phyloP scores from a whole-genome alignment of 2,329 filamentous ascomycete species.

The Fusarium tuaranense region DNA sequence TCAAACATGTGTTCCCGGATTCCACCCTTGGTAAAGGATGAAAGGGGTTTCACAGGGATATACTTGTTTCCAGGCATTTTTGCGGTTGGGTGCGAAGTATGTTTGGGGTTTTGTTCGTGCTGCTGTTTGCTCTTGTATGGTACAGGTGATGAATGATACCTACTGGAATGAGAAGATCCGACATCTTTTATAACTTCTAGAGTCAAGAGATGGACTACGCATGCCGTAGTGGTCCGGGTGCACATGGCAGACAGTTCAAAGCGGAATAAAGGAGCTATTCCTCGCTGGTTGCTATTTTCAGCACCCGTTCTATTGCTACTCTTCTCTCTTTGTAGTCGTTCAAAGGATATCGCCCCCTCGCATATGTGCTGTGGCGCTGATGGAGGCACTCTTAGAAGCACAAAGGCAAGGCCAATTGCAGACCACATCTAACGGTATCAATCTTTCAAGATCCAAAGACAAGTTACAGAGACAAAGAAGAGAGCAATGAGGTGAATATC shows the following conservation, averaged over 20 bases:
- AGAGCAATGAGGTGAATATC: background rate
- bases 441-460: background rate
- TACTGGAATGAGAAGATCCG: background rate
- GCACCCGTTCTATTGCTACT: background rate
- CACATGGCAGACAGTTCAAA: background rate
- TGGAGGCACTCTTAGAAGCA: background rate
- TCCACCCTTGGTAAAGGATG: background rate
- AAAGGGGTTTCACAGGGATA: background rate
- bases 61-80: background rate
- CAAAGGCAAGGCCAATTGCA: background rate
- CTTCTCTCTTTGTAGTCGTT: background rate
- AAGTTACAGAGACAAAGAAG: background rate
- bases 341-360: background rate
- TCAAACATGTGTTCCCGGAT: background rate
- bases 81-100: background rate
- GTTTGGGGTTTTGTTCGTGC: background rate
- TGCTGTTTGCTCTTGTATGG: background rate
- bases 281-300: background rate
- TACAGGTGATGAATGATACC: too few relatives aligned
- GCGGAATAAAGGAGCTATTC: background rate
- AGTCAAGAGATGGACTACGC: too few relatives aligned
- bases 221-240: background rate
- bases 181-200: background rate
- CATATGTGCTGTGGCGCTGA: background rate
- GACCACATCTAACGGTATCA: background rate